These are phyloP conservation scores for Guillardia theta DNA, from an alignment of 78 protist species.

Conservation along the genomic window DNA sequence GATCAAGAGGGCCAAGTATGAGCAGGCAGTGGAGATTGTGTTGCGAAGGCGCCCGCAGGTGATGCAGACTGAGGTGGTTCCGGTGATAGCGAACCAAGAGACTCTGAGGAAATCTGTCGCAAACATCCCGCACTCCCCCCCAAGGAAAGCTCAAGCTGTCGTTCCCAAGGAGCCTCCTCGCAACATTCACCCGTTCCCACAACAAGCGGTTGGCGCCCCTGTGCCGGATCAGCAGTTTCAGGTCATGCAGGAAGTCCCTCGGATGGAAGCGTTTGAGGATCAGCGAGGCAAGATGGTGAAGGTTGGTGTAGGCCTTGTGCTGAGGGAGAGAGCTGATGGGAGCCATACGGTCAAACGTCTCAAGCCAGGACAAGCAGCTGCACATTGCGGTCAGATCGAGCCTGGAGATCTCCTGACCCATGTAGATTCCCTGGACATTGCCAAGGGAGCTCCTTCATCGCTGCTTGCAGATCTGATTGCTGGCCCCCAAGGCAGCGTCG, in stretches of 20 bases:
- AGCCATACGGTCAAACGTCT: not conserved
- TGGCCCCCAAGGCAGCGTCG: not conserved
- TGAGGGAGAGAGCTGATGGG: not conserved
- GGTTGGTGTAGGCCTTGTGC: conserved; percentile 36
- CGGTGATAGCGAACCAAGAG: too few relatives aligned
- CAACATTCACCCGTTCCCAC: too few relatives aligned
- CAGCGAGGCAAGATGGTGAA: too few relatives aligned
- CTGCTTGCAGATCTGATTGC: conserved; percentile 7
- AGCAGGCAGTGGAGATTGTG: not conserved
- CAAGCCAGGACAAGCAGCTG: conserved; percentile 5
- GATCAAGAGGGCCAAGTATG: not conserved
- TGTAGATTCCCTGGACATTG: not conserved
- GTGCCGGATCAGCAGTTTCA: too few relatives aligned
- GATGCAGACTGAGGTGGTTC: not conserved
- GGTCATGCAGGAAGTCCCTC: too few relatives aligned
- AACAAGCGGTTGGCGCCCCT: too few relatives aligned
- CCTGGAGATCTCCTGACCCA: not conserved
- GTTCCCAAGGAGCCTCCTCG: too few relatives aligned
- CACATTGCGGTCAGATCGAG: not conserved
- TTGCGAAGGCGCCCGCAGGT: not conserved
- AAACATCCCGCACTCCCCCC: too few relatives aligned
- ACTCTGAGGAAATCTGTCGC: too few relatives aligned
- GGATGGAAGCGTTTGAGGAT: too few relatives aligned
- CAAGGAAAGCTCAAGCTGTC: too few relatives aligned
- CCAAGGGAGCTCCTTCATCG: not conserved